These are phyloP conservation scores for Neofusicoccum umdonicola DNA, from an alignment of 2,329 filamentous ascomycete species.

Conservation along the genomic window DNA sequence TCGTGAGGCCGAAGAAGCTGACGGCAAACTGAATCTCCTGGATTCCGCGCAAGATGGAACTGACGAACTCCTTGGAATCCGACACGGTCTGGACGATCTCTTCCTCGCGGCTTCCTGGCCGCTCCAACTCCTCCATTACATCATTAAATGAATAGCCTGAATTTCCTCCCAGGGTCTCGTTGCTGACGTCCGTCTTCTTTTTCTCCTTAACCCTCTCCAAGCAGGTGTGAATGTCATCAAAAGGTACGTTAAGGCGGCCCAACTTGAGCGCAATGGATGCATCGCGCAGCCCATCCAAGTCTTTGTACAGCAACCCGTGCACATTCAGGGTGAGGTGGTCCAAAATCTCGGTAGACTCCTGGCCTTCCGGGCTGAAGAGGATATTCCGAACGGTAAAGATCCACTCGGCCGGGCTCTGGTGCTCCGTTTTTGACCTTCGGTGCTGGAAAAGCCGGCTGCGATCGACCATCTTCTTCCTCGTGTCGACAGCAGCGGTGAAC, in stretches of 20 bases:
- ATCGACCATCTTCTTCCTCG: slow-evolving; percentile 85
- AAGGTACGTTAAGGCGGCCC: slow-evolving; percentile 84
- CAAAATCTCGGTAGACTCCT: slow-evolving; percentile 80
- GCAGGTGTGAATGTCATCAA: slow-evolving; percentile 75
- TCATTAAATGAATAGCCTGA: slow-evolving; percentile 66
- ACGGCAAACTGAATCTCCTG: slow-evolving; percentile 96
- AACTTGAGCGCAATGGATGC: slow-evolving; percentile 87
- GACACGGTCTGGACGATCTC: slow-evolving; percentile 78
- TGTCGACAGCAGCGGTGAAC: slow-evolving; percentile 85
- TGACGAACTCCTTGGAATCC: slow-evolving; percentile 88
- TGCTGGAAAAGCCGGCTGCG: slow-evolving; percentile 85
- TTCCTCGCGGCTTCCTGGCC: slow-evolving; percentile 64
- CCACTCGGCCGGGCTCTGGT: slow-evolving; percentile 82
- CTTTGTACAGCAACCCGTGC: slow-evolving; percentile 83
- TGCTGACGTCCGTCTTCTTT: slow-evolving; percentile 31
- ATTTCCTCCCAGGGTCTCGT: slow-evolving; percentile 29
- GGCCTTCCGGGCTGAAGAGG: slow-evolving; percentile 80
- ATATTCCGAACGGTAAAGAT: slow-evolving; percentile 82
- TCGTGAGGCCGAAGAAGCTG: slow-evolving; percentile 84
- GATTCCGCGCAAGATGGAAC: slow-evolving; percentile 85
- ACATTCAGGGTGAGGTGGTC: slow-evolving; percentile 87
- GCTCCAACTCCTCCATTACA: slow-evolving; percentile 71
- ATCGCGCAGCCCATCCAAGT: slow-evolving; percentile 83
- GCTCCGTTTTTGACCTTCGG: slow-evolving; percentile 51
- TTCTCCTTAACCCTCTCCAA: slow-evolving; percentile 53